These are phyloP conservation scores for Lactifluus piperatus DNA, from an alignment of 768 basidiomycete species.

Conservation along the genomic window DNA sequence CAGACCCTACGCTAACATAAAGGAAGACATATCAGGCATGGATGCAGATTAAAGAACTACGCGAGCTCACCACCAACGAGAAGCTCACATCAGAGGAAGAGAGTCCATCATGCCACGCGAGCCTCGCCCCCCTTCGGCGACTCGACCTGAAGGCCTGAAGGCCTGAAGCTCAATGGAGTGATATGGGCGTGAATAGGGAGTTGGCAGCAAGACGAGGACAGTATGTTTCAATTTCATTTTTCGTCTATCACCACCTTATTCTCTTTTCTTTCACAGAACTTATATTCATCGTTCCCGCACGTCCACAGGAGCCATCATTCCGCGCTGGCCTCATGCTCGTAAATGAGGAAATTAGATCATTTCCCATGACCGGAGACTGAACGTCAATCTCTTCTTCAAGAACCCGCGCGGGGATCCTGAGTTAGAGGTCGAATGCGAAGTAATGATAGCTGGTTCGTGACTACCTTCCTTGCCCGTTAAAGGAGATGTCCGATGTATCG, in stretches of 20 bases:
- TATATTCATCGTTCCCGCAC: constrained; percentile 81
- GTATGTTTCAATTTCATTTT: constrained; percentile 30
- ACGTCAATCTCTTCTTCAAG: constrained; percentile 85
- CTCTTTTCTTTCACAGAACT: constrained; percentile 42
- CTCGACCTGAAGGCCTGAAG: too few relatives aligned
- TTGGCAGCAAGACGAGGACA: constrained; percentile 85
- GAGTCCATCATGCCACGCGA: too few relatives aligned
- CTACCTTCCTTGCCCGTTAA: too few relatives aligned
- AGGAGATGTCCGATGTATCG: too few relatives aligned
- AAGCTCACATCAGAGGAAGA: too few relatives aligned
- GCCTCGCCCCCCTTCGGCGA: too few relatives aligned
- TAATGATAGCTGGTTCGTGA: too few relatives aligned
- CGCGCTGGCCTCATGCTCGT: constrained; percentile 3
- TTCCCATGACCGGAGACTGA: constrained; percentile 84
- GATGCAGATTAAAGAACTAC: too few relatives aligned
- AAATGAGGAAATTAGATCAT: constrained; percentile 27
- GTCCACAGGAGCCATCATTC: constrained; percentile 23
- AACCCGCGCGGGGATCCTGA: constrained; percentile 31
- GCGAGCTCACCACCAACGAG: too few relatives aligned
- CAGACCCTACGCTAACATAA: too few relatives aligned
- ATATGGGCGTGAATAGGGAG: constrained; percentile 43
- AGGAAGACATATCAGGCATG: too few relatives aligned
- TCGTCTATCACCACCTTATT: neutral
- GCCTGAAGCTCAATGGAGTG: too few relatives aligned
- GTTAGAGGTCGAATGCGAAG: constrained; percentile 73